Conservation (phyloP, 768 basidiomycete species). For the Podaxis pistillaris region DNA sequence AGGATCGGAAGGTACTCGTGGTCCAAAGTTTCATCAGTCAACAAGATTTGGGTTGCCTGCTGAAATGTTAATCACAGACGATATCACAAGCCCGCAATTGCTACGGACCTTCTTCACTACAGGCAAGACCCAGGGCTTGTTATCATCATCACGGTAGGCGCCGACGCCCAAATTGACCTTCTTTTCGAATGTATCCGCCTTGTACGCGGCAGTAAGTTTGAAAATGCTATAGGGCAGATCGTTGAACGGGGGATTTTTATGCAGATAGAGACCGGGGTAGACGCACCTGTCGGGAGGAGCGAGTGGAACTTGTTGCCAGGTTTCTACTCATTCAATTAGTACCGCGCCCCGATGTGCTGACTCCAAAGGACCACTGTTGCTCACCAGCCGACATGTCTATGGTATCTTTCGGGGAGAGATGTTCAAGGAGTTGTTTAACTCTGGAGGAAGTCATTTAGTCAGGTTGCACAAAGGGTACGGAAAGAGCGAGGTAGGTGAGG, state of each 20-base stretch:
- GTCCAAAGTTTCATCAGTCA: conserved; percentile 72
- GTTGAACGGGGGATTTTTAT: background rate
- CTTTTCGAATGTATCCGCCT: conserved; percentile 66
- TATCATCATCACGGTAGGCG: conserved; percentile 85
- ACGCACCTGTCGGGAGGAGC: conserved; percentile 82
- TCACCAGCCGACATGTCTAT: conserved; percentile 55
- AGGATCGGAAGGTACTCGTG: conserved; percentile 94
- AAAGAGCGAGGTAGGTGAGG: background rate
- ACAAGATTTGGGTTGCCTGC: conserved; percentile 71
- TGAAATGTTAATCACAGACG: background rate
- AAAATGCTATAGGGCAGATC: conserved; percentile 61
- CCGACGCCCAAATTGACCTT: conserved; percentile 95
- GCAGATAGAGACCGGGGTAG: background rate
- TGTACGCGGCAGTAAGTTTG: conserved; percentile 88
- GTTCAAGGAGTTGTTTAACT: conserved; percentile 57
- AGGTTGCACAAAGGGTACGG: conserved; percentile 17
- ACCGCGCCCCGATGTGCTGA: conserved; percentile 12
- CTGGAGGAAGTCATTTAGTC: conserved; percentile 48
- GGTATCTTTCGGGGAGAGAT: conserved; percentile 35
- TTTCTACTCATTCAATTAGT: conserved; percentile 43
- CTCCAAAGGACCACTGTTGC: conserved; percentile 19
- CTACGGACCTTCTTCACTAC: conserved; percentile 77
- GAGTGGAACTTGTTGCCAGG: conserved; percentile 74
- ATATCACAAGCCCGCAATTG: background rate
- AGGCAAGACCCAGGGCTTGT: conserved; percentile 90